Conservation (phyloP, 176 grass and related monocot genomes). For the Poa pratensis region DNA sequence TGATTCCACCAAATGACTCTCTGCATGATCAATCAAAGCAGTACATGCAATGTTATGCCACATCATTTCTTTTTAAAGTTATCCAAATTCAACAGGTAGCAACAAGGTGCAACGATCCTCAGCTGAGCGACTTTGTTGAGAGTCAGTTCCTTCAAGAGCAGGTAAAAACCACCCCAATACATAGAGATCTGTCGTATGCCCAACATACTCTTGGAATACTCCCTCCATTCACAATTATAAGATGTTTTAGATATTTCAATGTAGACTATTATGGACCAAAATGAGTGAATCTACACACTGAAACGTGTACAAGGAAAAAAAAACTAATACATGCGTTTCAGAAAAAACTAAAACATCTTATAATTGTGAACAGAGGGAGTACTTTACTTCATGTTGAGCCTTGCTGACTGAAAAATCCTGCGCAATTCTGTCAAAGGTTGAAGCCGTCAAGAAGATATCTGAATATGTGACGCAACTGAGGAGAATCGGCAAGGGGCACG, state of each 20-base stretch:
- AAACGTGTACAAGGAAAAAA: no score
- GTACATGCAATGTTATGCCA: neutral
- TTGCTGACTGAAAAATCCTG: neutral
- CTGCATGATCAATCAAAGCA: neutral
- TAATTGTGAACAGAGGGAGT: no score
- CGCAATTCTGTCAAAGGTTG: conserved; percentile 13
- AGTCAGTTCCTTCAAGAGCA: conserved; percentile 25
- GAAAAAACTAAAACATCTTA: no score
- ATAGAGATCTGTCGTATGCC: neutral
- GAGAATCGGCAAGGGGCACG: conserved; percentile 25
- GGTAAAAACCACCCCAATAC: neutral
- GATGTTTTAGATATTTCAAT: no score
- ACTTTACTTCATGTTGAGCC: neutral
- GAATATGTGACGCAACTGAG: conserved; percentile 15
- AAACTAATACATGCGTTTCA: no score
- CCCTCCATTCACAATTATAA: no score
- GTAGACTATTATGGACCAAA: no score
- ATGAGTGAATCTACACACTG: no score
- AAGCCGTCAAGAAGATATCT: neutral
- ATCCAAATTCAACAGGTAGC: conserved; percentile 10
- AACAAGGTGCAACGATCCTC: conserved; percentile 25
- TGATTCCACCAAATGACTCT: neutral
- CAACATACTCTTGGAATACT: neutral
- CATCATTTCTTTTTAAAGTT: neutral
- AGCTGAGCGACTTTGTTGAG: conserved; percentile 23